These are phyloP conservation scores for Plantago lanceolata DNA, from an alignment of 305 asterid species.

Conservation along the genomic window DNA sequence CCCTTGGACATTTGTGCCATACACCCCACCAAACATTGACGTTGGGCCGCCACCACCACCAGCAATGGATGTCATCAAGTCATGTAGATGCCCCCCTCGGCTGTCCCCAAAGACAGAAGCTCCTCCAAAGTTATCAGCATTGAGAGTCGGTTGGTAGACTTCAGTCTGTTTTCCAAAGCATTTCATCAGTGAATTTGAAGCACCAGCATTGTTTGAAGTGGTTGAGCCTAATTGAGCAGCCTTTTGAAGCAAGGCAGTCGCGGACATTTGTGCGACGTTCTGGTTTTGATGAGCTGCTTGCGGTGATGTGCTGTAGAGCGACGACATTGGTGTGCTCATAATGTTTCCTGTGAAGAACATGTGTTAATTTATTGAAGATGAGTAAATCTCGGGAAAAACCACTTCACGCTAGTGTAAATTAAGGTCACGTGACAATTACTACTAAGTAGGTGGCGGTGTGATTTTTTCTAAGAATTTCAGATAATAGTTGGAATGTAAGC, in stretches of 20 bases:
- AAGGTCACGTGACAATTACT: too few relatives aligned
- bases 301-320: slow-evolving; percentile 53
- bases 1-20: slow-evolving; percentile 26
- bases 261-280: slow-evolving; percentile 52
- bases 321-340: slow-evolving; percentile 46
- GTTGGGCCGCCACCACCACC: slow-evolving; percentile 32
- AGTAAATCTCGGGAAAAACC: not conserved
- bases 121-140: slow-evolving; percentile 24
- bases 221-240: slow-evolving; percentile 73
- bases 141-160: slow-evolving; percentile 19
- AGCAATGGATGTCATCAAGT: slow-evolving; percentile 31
- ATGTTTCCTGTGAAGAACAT: slow-evolving; percentile 31
- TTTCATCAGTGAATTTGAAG: slow-evolving; percentile 44
- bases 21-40: slow-evolving; percentile 22
- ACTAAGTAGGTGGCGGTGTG: too few relatives aligned
- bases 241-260: slow-evolving; percentile 76
- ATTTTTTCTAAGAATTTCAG: too few relatives aligned
- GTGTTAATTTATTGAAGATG: not conserved
- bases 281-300: slow-evolving; percentile 30
- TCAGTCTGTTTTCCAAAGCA: slow-evolving; percentile 35
- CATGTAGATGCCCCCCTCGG: slow-evolving; percentile 40
- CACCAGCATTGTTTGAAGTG: slow-evolving; percentile 36
- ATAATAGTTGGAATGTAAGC: too few relatives aligned
- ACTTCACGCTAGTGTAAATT: too few relatives aligned
- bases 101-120: slow-evolving; percentile 24